Percentiles rank a stretch among this genome's conserved stretches.
These are phyloP conservation scores for Globisporangium lucens DNA, from an alignment of 352 stramenopile species.

Conservation along the genomic window DNA sequence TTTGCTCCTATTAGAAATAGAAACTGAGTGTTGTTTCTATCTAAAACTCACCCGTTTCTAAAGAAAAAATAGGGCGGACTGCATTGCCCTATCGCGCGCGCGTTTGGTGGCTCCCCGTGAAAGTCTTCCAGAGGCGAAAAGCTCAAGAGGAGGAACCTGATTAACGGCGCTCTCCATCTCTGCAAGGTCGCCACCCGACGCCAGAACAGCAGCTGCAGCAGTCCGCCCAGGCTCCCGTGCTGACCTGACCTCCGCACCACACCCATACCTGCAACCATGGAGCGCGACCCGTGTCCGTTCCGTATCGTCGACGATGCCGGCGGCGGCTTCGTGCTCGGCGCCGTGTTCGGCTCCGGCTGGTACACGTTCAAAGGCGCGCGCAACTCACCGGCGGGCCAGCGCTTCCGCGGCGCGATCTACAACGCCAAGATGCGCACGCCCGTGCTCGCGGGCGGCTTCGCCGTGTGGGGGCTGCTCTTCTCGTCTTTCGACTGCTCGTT, in stretches of 20 bases:
- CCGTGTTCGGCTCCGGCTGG: conserved; percentile 94
- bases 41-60: neutral
- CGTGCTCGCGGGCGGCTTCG: conserved; percentile 92
- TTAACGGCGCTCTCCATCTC: conserved; percentile 11
- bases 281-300: conserved; percentile 97
- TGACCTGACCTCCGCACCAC: neutral
- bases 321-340: conserved; percentile 96
- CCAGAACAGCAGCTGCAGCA: neutral
- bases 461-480: conserved; percentile 97
- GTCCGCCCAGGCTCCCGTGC: neutral
- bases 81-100: neutral
- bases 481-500: conserved; percentile 98
- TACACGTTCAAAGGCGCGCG: conserved; percentile 95
- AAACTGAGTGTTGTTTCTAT: neutral
- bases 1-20: neutral
- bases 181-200: neutral
- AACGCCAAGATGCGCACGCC: conserved; percentile 94
- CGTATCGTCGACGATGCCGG: conserved; percentile 98
- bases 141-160: conserved; percentile 8
- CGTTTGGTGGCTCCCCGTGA: conserved; percentile 16
- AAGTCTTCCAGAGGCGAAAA: conserved; percentile 10
- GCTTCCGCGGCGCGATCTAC: conserved; percentile 89
- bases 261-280: conserved; percentile 31
- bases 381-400: conserved; percentile 91
- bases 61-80: neutral